Conservation (phyloP, 139 green algal genomes). For the Astrephomene gubernaculifera region DNA sequence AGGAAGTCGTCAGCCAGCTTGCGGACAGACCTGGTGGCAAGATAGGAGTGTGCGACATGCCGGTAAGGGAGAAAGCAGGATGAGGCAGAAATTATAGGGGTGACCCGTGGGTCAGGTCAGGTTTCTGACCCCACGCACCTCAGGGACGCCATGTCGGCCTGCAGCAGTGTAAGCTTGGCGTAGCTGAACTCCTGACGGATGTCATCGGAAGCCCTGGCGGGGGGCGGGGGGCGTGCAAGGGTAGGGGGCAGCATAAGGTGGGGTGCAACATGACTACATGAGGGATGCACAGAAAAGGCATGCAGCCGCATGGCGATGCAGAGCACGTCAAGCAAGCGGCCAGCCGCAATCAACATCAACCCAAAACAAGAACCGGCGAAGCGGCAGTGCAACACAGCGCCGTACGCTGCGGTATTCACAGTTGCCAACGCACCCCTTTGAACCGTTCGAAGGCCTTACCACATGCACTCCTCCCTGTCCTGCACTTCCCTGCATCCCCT, state of each 20-base stretch:
- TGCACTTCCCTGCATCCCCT: neutral
- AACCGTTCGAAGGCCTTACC: too few species aligned
- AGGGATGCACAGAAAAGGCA: neutral
- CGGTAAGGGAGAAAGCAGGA: neutral
- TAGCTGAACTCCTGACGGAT: neutral
- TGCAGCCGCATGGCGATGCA: too few species aligned
- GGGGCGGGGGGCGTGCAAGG: too few species aligned
- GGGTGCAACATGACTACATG: neutral
- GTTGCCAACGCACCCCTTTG: too few species aligned
- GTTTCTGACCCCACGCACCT: neutral
- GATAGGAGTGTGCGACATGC: neutral
- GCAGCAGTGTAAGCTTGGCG: constrained; percentile 35
- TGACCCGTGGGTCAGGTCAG: neutral
- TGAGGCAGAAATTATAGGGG: neutral
- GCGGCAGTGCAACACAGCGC: too few species aligned
- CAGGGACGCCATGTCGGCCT: constrained; percentile 31
- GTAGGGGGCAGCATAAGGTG: neutral
- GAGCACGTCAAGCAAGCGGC: too few species aligned
- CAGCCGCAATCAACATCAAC: too few species aligned
- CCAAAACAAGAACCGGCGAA: too few species aligned
- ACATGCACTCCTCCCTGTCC: too few species aligned
- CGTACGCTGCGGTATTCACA: too few species aligned
- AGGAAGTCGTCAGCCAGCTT: constrained; percentile 55
- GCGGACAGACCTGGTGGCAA: constrained; percentile 41
- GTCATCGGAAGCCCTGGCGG: constrained; percentile 5